phyloP scores from a whole-genome alignment of 805 yeast genomes.

The Saccharomyces mikatae region DNA sequence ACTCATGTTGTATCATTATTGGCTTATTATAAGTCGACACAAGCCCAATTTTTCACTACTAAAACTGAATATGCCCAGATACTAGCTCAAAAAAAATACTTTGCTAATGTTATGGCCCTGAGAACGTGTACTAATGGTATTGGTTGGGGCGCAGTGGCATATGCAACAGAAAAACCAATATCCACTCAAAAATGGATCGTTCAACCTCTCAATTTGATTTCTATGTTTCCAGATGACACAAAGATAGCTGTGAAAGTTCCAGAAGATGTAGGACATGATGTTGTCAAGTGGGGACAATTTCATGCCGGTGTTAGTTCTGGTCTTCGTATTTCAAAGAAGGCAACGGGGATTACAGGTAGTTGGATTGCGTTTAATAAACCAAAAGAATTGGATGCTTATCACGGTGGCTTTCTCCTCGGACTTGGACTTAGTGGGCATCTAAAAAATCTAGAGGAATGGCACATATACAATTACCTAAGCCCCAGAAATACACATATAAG shows the following conservation, averaged over 20 bases:
- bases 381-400: conserved; percentile 59
- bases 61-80: conserved; percentile 51
- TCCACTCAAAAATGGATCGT: conserved; percentile 79
- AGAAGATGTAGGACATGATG: conserved; percentile 40
- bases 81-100: conserved; percentile 42
- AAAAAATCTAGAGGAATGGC: conserved; percentile 85
- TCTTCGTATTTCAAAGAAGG: conserved; percentile 57
- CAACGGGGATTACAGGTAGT: conserved; percentile 60
- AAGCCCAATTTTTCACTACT: conserved; percentile 24
- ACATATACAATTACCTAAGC: conserved; percentile 83
- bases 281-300: conserved; percentile 75
- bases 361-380: conserved; percentile 91
- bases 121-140: conserved; percentile 54
- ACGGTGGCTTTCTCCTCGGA: conserved; percentile 92
- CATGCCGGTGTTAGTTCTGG: conserved; percentile 91
- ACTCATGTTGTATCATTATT: conserved; percentile 66
- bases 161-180: conserved; percentile 50
- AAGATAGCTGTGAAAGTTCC: conserved; percentile 50
- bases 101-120: conserved; percentile 54
- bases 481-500: conserved; percentile 81
- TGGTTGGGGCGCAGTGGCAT: conserved; percentile 26
- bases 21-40: conserved; percentile 29
- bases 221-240: conserved; percentile 59
- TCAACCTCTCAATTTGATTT: conserved; percentile 64
- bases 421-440: conserved; percentile 88